Conservation (phyloP, 148 eudicot genomes). For the Diospyros lotus region DNA sequence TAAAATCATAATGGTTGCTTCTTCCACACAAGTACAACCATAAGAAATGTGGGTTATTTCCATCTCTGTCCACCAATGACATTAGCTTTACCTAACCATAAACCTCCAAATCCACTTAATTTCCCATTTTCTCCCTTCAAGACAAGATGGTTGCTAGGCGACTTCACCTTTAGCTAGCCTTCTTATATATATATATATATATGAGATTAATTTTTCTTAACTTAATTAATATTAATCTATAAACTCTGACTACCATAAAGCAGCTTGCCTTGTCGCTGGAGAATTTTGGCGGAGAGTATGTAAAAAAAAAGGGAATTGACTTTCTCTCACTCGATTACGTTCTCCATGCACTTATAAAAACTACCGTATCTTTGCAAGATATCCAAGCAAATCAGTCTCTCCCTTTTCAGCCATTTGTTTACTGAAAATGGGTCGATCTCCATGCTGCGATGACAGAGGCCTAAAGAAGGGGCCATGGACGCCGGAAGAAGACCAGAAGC, state of each 20-base stretch:
- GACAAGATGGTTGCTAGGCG: slow-evolving; percentile 8
- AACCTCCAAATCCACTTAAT: slow-evolving; percentile 14
- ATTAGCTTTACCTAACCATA: slow-evolving; percentile 38
- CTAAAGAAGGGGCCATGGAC: slow-evolving; percentile 77
- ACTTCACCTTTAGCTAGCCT: background rate
- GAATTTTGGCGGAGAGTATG: no score
- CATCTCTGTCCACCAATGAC: slow-evolving; percentile 19
- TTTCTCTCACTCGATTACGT: background rate
- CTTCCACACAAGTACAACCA: background rate
- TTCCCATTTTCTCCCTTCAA: slow-evolving; percentile 1
- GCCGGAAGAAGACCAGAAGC: slow-evolving; percentile 53
- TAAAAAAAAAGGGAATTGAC: no score
- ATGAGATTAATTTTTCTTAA: background rate
- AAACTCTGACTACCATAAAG: no score
- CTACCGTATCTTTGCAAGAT: slow-evolving; percentile 3
- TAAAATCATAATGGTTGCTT: no score
- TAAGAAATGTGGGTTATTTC: no score
- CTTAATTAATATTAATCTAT: background rate
- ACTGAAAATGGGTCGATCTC: slow-evolving; percentile 49
- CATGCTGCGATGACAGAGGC: slow-evolving; percentile 34
- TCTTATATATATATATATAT: background rate
- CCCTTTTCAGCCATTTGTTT: background rate
- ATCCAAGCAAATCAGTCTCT: background rate
- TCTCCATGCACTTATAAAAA: slow-evolving; percentile 22
- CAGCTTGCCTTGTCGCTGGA: no score